Base-by-base conservation (phyloP, 306 rosid genomes). In the Gillenia trifoliata region DNA sequence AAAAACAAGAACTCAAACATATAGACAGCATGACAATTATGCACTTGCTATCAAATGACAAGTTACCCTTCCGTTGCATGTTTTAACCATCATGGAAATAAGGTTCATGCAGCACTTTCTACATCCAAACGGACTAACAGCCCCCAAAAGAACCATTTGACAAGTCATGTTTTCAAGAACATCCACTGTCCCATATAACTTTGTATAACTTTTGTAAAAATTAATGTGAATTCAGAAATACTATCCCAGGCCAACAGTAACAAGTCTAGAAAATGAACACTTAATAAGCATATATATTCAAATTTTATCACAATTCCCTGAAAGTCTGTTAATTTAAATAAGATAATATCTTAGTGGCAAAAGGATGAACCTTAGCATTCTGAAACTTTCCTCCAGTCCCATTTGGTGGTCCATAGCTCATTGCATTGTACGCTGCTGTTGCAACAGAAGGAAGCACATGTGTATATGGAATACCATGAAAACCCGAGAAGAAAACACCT, bases 391-490 rank as follows among this genome's bases (percentile, higher is more conserved):
- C 93, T 70, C 89, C 95, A 81, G 77, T 86, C 59, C 92, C 96
- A 78, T 94, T 90, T 60, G 76, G 75, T 38, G 67, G 70, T 81
- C 91, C 90, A 75, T 90, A 87, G 81, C 78, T 82, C 81, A 81
- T 64, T 71, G 86, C 70, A 79, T 86, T 89, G 80, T 88, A 89
- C 8, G 91, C 72, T 8, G 92, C 88, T 83, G 96, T 83, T 81
- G 91, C 86, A 87, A 89, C 91, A 85, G 89, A 87, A 87, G 87
- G 92, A 86, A 88, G 85, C 85, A 87, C 86, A 79, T 82, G 68
- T 72, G 89, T 41, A 78, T 86, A 84, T 78, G 86, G 91, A 75
- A 76, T 87, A 80, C 91, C 90, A 36, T 83, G 90, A 86, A 88
- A 85, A 83, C 92, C 93, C 36, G 84, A 82, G 87, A 82, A 77